Conservation (phyloP, 2,329 filamentous ascomycete species). For the Emmonsiellopsis sp. region DNA sequence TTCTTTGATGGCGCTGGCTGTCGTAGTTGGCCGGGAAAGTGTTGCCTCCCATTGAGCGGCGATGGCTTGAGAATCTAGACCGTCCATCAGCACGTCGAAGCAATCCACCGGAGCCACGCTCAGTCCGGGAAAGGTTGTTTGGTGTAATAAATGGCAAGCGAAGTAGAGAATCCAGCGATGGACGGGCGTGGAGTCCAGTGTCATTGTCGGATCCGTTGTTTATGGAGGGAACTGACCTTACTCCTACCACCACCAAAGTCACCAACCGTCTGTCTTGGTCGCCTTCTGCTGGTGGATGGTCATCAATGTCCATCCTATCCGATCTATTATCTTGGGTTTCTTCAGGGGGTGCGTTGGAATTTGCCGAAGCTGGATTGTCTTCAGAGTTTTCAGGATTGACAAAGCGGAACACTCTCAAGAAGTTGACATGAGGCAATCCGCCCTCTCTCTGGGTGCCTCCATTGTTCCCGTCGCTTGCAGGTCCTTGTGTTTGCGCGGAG, state of each 20-base stretch:
- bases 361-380: slow-evolving; percentile 14
- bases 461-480: slow-evolving; percentile 16
- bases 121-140: slow-evolving; percentile 32
- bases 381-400: slow-evolving; percentile 40
- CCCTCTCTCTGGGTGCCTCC: slow-evolving; percentile 24
- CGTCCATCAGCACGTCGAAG: slow-evolving; percentile 47
- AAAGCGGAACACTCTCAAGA: slow-evolving; percentile 61
- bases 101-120: slow-evolving; percentile 40
- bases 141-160: slow-evolving; percentile 37
- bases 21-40: slow-evolving; percentile 44
- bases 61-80: slow-evolving; percentile 45
- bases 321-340: slow-evolving; percentile 17
- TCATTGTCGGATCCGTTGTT: slow-evolving; percentile 38
- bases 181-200: slow-evolving; percentile 22
- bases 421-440: slow-evolving; percentile 51
- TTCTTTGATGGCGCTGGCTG: slow-evolving; percentile 44
- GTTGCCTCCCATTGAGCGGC: slow-evolving; percentile 45
- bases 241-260: slow-evolving; percentile 61
- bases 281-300: slow-evolving; percentile 26
- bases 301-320: slow-evolving; percentile 33
- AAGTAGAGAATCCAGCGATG: slow-evolving; percentile 37
- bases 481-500: slow-evolving; percentile 44
- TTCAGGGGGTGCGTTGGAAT: slow-evolving; percentile 16
- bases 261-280: slow-evolving; percentile 50
- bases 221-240: slow-evolving; percentile 53